Percentiles rank a stretch among this genome's conserved stretches.
phyloP scores from a whole-genome alignment of 2,329 filamentous ascomycete genomes.

The Xylariaceae sp. region DNA sequence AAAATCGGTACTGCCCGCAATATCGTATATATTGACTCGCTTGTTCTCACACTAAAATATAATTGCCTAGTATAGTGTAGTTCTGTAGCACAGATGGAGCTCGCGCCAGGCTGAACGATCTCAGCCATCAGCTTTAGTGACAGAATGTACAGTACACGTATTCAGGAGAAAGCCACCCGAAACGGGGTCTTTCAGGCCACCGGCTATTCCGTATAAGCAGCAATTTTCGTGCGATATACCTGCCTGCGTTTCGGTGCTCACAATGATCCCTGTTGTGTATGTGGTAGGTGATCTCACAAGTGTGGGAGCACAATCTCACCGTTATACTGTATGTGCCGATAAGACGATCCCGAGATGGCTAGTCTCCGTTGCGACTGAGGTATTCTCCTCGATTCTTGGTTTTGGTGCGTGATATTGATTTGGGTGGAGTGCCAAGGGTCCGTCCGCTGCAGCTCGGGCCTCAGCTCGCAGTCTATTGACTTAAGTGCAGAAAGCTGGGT shows the following conservation, averaged over 20 bases:
- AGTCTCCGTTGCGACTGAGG: conserved; percentile 14
- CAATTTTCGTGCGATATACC: neutral
- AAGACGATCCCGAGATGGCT: neutral
- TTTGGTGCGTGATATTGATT: neutral
- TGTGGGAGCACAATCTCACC: neutral
- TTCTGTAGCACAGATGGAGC: neutral
- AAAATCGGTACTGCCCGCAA: neutral
- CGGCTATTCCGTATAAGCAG: no score
- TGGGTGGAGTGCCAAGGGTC: conserved; percentile 9
- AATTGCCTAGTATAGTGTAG: no score
- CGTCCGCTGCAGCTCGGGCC: neutral
- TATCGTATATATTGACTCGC: neutral
- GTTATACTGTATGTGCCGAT: neutral
- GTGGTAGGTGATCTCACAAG: conserved; percentile 3
- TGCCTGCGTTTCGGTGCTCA: no score
- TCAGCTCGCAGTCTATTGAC: conserved; percentile 24
- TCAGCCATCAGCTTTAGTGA: conserved; percentile 20
- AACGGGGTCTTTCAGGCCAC: neutral
- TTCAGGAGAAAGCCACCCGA: conserved; percentile 8
- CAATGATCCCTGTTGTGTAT: conserved; percentile 2
- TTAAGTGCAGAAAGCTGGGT: conserved; percentile 18
- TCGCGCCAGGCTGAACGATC: conserved; percentile 1
- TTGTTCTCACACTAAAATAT: no score
- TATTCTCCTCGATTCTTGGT: conserved; percentile 3
- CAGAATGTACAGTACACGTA: neutral